Evolutionary conservation across 208 protist species (phyloP), one percentile per base, ranked within the genome.

Genomic region (Trypanosoma rangeli): DNA sequence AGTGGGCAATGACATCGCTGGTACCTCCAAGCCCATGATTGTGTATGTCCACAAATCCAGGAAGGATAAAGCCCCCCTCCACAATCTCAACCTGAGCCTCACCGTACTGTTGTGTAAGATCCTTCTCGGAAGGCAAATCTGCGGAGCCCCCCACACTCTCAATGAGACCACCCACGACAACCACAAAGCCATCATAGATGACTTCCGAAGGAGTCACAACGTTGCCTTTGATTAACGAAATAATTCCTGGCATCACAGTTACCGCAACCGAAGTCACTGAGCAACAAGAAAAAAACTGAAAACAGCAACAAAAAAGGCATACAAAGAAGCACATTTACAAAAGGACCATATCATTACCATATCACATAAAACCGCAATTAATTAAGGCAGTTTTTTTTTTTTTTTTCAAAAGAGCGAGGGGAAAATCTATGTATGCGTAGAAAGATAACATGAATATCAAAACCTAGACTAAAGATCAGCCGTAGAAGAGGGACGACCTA

Each of bases 21-120:
- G 75, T 24, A 20, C 86, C 86, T 31, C 86, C 86, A 35, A 91
- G 73, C 26, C 86, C 86, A 70, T 91, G 86, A 73, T 91, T 91
- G 72, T 91, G 86, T 58, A 91, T 91, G 68, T 91, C 86, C 0
- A 91, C 86, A 74, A 91, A 91, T 28, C 85, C 85, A 20, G 85
- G 85, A 9, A 91, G 52, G 44, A 91, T 75, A 64, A 88, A 87
- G 3, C 68, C 76, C 13, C 64, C 78, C 24, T 59, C 62, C 31
- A 77, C 52, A 13, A 77, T 55, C n/a, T 68, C 59, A 4, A 64
- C 60, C 22, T 70, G 1, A 10, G 37, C 46, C 15, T 58, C 56
- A 18, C 79, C 70, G 18, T 63, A 22, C 35, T 62, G 49, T 57
- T 59, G 0, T 49, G 9, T 22, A 10, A 65, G 50, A 2, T 54